Percentiles rank a stretch among this genome's conserved stretches.
These are phyloP conservation scores for Ophiostoma quercus DNA, from an alignment of 2,329 filamentous ascomycete species.

Conservation along the genomic window DNA sequence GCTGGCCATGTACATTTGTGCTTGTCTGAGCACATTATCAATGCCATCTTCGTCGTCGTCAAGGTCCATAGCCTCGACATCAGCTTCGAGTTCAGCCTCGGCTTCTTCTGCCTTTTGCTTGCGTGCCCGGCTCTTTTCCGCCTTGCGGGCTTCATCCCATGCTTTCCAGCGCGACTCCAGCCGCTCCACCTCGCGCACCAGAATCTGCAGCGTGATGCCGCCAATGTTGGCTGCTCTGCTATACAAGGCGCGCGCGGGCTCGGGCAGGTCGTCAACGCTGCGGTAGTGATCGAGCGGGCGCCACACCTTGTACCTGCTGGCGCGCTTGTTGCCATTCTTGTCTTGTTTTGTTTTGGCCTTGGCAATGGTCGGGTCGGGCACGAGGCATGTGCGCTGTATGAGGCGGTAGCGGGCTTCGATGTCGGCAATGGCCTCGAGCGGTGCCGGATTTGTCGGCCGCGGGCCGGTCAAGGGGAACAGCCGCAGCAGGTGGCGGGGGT, in stretches of 20 bases:
- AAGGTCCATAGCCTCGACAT: not conserved
- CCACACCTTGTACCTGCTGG: not conserved
- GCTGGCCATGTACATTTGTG: conserved; percentile 17
- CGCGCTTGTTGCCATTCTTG: not conserved
- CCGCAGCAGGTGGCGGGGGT: conserved; percentile 21
- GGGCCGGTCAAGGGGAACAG: conserved; percentile 22
- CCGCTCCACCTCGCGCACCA: conserved; percentile 36
- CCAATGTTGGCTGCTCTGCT: conserved; percentile 36
- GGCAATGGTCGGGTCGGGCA: not conserved
- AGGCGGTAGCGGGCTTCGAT: conserved; percentile 20
- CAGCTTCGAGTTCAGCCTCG: not conserved
- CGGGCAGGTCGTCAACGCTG: conserved; percentile 40
- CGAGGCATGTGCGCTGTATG: conserved; percentile 22
- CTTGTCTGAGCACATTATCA: not conserved
- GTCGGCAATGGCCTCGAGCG: conserved; percentile 25
- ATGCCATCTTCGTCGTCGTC: conserved; percentile 11
- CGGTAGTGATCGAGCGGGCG: conserved; percentile 35
- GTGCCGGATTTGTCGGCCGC: conserved; percentile 16
- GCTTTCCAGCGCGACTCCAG: conserved; percentile 37
- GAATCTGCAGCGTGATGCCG: conserved; percentile 34
- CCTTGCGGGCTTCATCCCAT: conserved; percentile 31
- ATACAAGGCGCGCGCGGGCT: conserved; percentile 40
- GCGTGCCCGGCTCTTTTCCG: not conserved
- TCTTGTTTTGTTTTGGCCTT: not conserved
- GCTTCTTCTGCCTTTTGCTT: not conserved